phyloP scores from a whole-genome alignment of 495 filamentous ascomycete species.

The Penicillium herquei region DNA sequence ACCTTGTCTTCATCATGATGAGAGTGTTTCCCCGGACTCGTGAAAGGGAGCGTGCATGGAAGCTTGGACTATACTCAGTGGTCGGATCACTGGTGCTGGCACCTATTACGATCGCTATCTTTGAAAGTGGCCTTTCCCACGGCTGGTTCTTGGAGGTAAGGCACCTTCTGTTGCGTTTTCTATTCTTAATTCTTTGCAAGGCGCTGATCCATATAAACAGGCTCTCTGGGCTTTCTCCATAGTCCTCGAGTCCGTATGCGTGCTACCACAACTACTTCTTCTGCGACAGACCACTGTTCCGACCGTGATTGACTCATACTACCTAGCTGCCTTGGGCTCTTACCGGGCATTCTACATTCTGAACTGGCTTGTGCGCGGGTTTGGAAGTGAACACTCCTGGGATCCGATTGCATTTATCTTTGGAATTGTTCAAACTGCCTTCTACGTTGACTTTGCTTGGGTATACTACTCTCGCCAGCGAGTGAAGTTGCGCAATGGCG shows the following conservation, averaged over 20 bases:
- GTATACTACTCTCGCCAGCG: constrained; percentile 92
- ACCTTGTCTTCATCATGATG: constrained; percentile 85
- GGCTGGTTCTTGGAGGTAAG: constrained; percentile 57
- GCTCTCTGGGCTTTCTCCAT: constrained; percentile 81
- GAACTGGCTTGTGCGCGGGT: constrained; percentile 79
- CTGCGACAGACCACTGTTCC: constrained; percentile 92
- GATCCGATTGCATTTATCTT: constrained; percentile 78
- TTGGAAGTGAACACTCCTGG: constrained; percentile 55
- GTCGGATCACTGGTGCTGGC: constrained; percentile 57
- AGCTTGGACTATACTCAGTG: constrained; percentile 65
- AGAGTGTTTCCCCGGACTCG: constrained; percentile 81
- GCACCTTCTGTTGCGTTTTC: too few relatives aligned
- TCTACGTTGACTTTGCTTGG: constrained; percentile 96
- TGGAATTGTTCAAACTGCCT: constrained; percentile 83
- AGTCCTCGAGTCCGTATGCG: constrained; percentile 84
- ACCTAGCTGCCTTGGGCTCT: constrained; percentile 81
- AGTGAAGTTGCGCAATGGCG: constrained; percentile 89
- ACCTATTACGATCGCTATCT: constrained; percentile 65
- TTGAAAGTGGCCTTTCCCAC: constrained; percentile 40
- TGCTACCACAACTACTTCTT: constrained; percentile 87
- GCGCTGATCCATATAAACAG: constrained; percentile 38
- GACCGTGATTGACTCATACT: constrained; percentile 94
- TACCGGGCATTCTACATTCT: constrained; percentile 90
- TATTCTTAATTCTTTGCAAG: neutral
- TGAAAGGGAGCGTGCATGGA: constrained; percentile 90